Conservation (phyloP, 176 grass and related monocot genomes). For the Oryza meridionalis region DNA sequence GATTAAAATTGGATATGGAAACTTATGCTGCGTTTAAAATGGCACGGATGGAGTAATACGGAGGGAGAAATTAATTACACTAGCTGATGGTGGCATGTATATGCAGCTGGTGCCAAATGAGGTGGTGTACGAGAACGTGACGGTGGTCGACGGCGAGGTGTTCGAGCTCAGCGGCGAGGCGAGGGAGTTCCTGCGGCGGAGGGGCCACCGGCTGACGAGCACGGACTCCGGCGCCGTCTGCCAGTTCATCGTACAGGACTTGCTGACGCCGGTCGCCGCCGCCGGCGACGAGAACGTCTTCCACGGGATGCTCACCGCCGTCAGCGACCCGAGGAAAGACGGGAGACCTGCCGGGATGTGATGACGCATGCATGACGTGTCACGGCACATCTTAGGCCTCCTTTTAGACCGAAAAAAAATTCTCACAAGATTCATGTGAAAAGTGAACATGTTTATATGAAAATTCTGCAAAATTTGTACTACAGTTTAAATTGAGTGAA, state of each 20-base stretch:
- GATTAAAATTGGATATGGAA: too few relatives aligned
- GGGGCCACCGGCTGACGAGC: constrained; percentile 52
- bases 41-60: too few relatives aligned
- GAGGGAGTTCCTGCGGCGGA: constrained; percentile 54
- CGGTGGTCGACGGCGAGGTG: constrained; percentile 52
- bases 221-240: constrained; percentile 47
- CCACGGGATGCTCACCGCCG: constrained; percentile 74
- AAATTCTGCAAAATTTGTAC: neutral
- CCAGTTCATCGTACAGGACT: constrained; percentile 82
- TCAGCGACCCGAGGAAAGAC: constrained; percentile 89
- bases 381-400: too few relatives aligned
- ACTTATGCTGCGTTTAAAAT: too few relatives aligned
- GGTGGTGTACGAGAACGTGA: constrained; percentile 75
- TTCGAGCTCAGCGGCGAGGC: constrained; percentile 51
- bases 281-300: constrained; percentile 29
- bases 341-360: constrained; percentile 72
- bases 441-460: neutral
- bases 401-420: too few relatives aligned
- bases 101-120: constrained; percentile 74
- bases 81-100: too few relatives aligned
- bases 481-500: neutral
- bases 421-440: neutral
- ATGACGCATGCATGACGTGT: neutral
- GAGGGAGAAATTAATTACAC: too few relatives aligned
- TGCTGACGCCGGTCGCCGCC: constrained; percentile 27